Conservation (phyloP, 106 monocot species). For the Dioscorea dumetorum region DNA sequence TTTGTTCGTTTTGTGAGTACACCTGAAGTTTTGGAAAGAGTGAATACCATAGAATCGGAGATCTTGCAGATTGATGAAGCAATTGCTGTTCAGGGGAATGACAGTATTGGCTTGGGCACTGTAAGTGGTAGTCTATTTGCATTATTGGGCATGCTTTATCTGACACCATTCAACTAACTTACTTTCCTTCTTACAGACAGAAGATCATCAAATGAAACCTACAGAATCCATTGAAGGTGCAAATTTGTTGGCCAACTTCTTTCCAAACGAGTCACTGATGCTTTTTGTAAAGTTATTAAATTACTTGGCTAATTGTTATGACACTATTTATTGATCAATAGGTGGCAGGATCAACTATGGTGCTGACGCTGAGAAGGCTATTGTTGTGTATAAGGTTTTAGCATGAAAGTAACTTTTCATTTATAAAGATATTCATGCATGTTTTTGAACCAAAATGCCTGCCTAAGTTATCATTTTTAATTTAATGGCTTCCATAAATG, state of each 20-base stretch:
- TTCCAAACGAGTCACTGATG: too few species aligned
- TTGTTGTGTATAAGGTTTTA: slow-evolving; percentile 4
- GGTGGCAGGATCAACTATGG: background rate
- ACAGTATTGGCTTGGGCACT: slow-evolving; percentile 19
- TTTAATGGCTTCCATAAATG: slow-evolving; percentile 17
- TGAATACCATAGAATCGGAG: slow-evolving; percentile 61
- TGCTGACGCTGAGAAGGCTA: slow-evolving; percentile 4
- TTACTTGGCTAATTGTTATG: too few species aligned
- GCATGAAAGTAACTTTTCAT: background rate
- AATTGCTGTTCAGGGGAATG: slow-evolving; percentile 60
- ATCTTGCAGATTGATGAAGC: slow-evolving; percentile 70
- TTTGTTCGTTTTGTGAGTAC: slow-evolving; percentile 88
- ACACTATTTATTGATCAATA: background rate
- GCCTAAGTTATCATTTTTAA: background rate
- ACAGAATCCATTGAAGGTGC: background rate
- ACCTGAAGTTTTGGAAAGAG: slow-evolving; percentile 74
- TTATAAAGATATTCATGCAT: background rate
- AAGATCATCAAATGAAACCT: background rate
- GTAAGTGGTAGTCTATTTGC: slow-evolving; percentile 23
- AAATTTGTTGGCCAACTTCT: too few species aligned
- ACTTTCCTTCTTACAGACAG: background rate
- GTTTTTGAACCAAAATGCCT: too few species aligned
- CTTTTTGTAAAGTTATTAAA: too few species aligned
- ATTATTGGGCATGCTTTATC: background rate
- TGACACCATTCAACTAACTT: too few species aligned